Evolutionary conservation across 306 rosid genomes (phyloP).

Genomic region (Malus fusca): DNA sequence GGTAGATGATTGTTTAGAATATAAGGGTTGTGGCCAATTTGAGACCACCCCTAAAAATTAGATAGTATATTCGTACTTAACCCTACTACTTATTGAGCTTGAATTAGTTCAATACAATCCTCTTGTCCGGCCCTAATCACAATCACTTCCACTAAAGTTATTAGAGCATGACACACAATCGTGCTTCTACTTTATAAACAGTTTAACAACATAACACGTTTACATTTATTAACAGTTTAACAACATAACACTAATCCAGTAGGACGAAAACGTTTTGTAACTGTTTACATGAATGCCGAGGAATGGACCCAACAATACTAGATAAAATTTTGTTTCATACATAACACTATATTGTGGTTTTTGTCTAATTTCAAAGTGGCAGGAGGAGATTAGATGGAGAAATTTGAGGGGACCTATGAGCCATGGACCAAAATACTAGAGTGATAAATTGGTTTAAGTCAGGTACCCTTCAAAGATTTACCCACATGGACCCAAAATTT

Average conservation of each 20-base stretch:
- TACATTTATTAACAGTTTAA: not conserved
- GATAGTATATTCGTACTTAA: not conserved
- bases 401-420: constrained; percentile 10
- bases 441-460: constrained; percentile 1
- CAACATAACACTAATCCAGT: not conserved
- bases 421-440: constrained; percentile 5
- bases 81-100: not conserved
- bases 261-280: not conserved
- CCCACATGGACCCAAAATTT: constrained; percentile 17
- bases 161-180: not conserved
- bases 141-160: not conserved
- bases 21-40: not conserved
- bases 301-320: constrained; percentile 13
- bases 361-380: constrained; percentile 9
- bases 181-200: not conserved
- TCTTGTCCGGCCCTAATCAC: too few species aligned
- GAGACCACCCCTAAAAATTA: not conserved
- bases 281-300: not conserved
- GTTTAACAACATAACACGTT: not conserved
- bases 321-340: constrained; percentile 5
- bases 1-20: too few species aligned
- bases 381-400: not conserved
- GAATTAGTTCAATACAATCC: not conserved
- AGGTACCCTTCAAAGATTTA: constrained; percentile 8
- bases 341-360: not conserved